Percentiles rank a stretch among this genome's conserved stretches.
These are phyloP conservation scores for Symbiodinium natans DNA, from an alignment of 73 alveolate species.

Conservation along the genomic window DNA sequence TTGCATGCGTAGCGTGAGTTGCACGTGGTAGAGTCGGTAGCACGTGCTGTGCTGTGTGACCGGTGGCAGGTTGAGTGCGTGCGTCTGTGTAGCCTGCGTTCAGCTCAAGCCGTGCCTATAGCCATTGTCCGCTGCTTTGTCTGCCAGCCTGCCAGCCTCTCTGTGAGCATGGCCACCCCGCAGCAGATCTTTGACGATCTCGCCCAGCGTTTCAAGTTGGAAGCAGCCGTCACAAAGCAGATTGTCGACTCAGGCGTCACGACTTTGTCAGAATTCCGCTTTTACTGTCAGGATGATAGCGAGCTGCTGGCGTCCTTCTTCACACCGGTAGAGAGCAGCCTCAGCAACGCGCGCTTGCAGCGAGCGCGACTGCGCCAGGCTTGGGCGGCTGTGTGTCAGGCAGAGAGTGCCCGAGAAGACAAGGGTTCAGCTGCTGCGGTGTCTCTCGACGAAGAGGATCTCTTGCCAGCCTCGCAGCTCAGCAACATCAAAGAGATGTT, in stretches of 20 bases:
- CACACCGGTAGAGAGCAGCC: background rate
- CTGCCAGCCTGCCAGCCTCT: background rate
- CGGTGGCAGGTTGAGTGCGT: background rate
- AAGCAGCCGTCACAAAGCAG: background rate
- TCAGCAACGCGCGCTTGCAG: background rate
- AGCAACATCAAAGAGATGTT: background rate
- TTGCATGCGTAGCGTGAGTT: background rate
- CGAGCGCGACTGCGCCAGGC: background rate
- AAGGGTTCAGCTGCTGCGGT: background rate
- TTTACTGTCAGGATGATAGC: background rate
- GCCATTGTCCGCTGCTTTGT: background rate
- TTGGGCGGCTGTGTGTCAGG: background rate
- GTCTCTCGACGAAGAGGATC: background rate
- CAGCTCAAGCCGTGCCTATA: too few species aligned
- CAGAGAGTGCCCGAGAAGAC: background rate
- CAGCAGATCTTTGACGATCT: background rate
- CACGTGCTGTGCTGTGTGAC: too few species aligned
- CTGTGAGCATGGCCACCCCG: background rate
- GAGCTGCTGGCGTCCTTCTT: background rate
- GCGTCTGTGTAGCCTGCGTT: background rate
- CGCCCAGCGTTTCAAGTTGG: background rate
- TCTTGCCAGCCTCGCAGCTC: conserved; percentile 6
- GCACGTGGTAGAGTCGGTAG: too few species aligned
- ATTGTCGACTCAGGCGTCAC: background rate
- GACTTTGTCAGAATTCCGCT: background rate